A percentile compares a stretch with the other conserved stretches of the same genome.
Conservation (phyloP, 208 protist genomes). For the Strigomonas culicis region DNA sequence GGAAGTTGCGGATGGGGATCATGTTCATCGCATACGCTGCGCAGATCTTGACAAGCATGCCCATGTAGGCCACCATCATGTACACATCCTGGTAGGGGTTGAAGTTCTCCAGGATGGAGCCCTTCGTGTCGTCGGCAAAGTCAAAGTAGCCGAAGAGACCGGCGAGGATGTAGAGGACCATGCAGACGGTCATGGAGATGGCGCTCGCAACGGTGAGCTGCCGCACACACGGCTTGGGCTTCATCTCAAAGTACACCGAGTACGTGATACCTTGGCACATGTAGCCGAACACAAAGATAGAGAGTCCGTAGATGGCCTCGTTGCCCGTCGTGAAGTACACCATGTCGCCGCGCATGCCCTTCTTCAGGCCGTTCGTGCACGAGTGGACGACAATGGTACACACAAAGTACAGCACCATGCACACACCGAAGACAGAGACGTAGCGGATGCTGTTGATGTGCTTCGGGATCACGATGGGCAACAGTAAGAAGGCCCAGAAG, state of each 20-base stretch:
- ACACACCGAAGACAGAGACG: conserved; percentile 55
- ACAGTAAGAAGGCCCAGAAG: conserved; percentile 56
- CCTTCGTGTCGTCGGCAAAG: conserved; percentile 42
- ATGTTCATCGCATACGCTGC: conserved; percentile 61
- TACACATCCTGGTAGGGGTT: conserved; percentile 50
- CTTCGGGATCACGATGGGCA: conserved; percentile 69
- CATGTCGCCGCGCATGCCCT: conserved; percentile 32
- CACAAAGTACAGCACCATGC: conserved; percentile 74
- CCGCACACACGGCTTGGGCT: conserved; percentile 23
- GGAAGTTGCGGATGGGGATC: conserved; percentile 50
- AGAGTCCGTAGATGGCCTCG: conserved; percentile 46
- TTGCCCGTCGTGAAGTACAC: conserved; percentile 43
- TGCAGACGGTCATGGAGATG: conserved; percentile 54
- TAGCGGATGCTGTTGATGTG: conserved; percentile 78
- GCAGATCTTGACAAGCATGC: conserved; percentile 66
- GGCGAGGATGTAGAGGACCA: conserved; percentile 54
- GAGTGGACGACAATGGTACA: conserved; percentile 54
- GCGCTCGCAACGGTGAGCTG: conserved; percentile 43
- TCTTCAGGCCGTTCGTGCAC: conserved; percentile 28
- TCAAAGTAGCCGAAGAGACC: conserved; percentile 82
- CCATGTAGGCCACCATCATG: conserved; percentile 68
- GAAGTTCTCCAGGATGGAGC: conserved; percentile 54
- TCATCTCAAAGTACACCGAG: conserved; percentile 55
- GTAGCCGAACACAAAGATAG: conserved; percentile 74
- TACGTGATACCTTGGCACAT: conserved; percentile 66